These are phyloP conservation scores for Ajuga chamaepitys DNA, from an alignment of 257 asterid species.

Conservation along the genomic window DNA sequence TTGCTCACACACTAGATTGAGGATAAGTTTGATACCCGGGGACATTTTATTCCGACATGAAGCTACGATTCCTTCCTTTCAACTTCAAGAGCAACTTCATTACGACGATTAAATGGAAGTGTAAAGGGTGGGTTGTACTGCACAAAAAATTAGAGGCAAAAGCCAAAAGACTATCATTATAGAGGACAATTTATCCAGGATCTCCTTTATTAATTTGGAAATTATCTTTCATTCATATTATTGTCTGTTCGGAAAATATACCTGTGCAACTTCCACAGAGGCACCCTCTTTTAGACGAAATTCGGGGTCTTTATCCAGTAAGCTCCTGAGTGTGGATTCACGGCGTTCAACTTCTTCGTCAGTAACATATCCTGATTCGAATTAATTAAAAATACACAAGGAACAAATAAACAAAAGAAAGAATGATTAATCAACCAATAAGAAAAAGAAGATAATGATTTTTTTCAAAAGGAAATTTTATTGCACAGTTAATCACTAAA, in stretches of 20 bases:
- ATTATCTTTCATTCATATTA: neutral
- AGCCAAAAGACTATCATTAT: neutral
- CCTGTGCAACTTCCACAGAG: slow-evolving; percentile 80
- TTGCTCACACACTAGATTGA: neutral
- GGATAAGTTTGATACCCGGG: neutral
- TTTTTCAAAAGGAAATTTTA: neutral
- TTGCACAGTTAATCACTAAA: neutral
- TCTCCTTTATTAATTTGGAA: neutral
- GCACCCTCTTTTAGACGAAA: slow-evolving; percentile 49
- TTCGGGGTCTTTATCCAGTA: slow-evolving; percentile 37
- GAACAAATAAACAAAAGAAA: no score
- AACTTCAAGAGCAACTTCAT: slow-evolving; percentile 89
- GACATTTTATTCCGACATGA: slow-evolving; percentile 21
- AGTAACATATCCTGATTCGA: slow-evolving; percentile 55
- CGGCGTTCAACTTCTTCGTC: slow-evolving; percentile 67
- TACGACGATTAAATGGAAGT: slow-evolving; percentile 79
- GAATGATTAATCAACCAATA: neutral
- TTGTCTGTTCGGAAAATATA: slow-evolving; percentile 5
- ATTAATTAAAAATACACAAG: no score
- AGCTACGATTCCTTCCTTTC: slow-evolving; percentile 37
- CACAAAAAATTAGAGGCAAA: slow-evolving; percentile 18
- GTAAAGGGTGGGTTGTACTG: slow-evolving; percentile 96
- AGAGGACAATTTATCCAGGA: neutral
- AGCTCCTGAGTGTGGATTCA: slow-evolving; percentile 51
- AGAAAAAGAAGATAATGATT: neutral